Base-by-base conservation (phyloP, 805 yeast genomes). In the Ogataea nitratoaversa region DNA sequence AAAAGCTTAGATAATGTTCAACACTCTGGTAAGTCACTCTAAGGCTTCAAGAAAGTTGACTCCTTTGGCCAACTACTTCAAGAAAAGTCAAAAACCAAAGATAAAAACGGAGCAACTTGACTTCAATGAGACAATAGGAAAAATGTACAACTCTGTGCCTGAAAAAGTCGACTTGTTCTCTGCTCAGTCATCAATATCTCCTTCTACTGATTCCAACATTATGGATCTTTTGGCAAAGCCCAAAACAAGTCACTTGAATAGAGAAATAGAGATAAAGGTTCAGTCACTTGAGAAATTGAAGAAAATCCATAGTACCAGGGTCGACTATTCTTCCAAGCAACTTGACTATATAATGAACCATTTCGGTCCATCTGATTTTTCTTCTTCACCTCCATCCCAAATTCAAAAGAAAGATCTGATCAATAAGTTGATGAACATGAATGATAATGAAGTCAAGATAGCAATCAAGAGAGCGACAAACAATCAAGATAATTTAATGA, bases 301-400 rank as follows among this genome's bases (percentile, higher is more conserved):
- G 13, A 13, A 14, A 0, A 19, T 40, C 8, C 46, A 49, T 19
- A 37, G 40, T 5, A n/a, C n/a, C 2, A 52, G 52, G 32, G 31
- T 50, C 13, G 29, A 20, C 9, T 35, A 33, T n/a, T 29, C 53
- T 4, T 40, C 42, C 7, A 30, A 37, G 8, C 41, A 47, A 16
- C 36, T 55, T 24, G 36, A 36, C 6, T 53, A 45, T 30, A 19
- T 52, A 9, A 42, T 50, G 31, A 42, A 52, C 22, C 40, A 42
- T 11, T 45, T 49, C 19, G 49, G 49, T 13, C 18, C 43, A 23
- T 14, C 9, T 29, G 6, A 17, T 7, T 29, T 16, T 8, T 14
- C 19, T 9, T 17, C 37, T n/a, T 9, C 19, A 19, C 12, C 19
- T 11, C 11, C 30, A 19, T 12, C 17, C n/a, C 17, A 38, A n/a